These are phyloP conservation scores for Nicotiana otophora DNA, from an alignment of 257 asterid species.

Conservation along the genomic window DNA sequence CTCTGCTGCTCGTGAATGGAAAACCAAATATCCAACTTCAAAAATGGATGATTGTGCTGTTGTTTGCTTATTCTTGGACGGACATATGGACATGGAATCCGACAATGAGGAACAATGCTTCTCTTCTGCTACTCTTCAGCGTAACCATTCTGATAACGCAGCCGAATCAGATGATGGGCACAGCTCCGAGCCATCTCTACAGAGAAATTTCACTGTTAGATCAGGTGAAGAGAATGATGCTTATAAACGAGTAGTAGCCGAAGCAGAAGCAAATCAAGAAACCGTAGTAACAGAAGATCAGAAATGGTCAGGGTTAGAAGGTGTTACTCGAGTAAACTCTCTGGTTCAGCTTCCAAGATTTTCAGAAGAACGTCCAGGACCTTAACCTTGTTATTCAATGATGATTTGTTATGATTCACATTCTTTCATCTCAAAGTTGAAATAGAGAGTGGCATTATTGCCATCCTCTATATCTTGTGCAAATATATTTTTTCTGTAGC, in stretches of 20 bases:
- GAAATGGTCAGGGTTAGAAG: constrained; percentile 94
- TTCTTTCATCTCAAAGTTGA: not conserved
- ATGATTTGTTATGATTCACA: not conserved
- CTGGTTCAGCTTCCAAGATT: constrained; percentile 94
- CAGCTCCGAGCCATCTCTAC: constrained; percentile 61
- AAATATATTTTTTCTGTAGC: not conserved
- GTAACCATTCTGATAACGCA: constrained; percentile 61
- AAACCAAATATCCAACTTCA: constrained; percentile 82
- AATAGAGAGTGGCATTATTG: not conserved
- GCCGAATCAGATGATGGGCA: constrained; percentile 80
- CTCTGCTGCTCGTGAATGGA: constrained; percentile 90
- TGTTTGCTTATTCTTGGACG: constrained; percentile 76
- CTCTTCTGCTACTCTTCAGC: constrained; percentile 63
- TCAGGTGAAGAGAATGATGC: constrained; percentile 42
- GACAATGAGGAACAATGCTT: constrained; percentile 74
- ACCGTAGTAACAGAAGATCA: not conserved
- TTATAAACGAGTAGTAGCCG: not conserved
- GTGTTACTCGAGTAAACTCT: constrained; percentile 90
- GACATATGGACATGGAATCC: constrained; percentile 86
- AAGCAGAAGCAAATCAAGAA: constrained; percentile 3
- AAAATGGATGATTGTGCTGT: constrained; percentile 98
- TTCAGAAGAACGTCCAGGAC: constrained; percentile 60
- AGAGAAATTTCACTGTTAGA: constrained; percentile 71
- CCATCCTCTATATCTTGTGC: not conserved
- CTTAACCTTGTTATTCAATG: constrained; percentile 29